Evolutionary conservation across 2,329 filamentous ascomycete species (phyloP), one percentile per base, ranked within the genome.

Genomic region (Verticillium zaregamsianum): DNA sequence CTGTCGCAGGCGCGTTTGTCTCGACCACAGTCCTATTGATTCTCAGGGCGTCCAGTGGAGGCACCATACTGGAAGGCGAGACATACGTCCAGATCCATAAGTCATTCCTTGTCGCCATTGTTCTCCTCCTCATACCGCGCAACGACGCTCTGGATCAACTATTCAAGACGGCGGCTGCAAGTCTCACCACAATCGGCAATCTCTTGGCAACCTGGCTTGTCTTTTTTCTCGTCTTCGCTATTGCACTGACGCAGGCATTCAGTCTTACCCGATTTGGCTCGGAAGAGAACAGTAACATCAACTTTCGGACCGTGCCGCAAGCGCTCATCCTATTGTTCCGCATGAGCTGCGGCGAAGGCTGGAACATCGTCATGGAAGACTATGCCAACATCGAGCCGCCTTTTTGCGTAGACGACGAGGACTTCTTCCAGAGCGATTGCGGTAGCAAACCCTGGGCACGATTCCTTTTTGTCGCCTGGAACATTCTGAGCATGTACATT

Each of bases 401-500:
- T 0, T 84, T 91, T 59, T 99, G 95, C 76, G 92, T 93, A 1
- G 82, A 88, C 23, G 83, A 83, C 39, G 71, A 79, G 1, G 83
- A 83, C 45, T 97, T 97, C 75, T 94, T 93, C 70, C 80, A 91
- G 52, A 95, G 92, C 69, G 96, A 99, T 76, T 99, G 95, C 71
- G 95, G 95, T 62, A 97, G 94, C 77, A 85, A 88, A 58, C 85
- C 87, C 45, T 99, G 95, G 93, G 93, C 95, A 8, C 85, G 93
- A 59, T 86, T 88, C 37, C 81, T 99, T 11, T 99, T 99, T 79
- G 93, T 98, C 62, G 87, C 90, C 5, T 99, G 95, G 95, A 99
- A 99, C 79, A 94, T 99, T 70, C 85, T 99, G 76, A 98, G 94
- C 90, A 99, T 99, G 95, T 99, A 99, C 78, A 96, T 99, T 70